Evolutionary conservation across 2,329 filamentous ascomycete species (phyloP).

Genomic region (Phialophora verrucosa): DNA sequence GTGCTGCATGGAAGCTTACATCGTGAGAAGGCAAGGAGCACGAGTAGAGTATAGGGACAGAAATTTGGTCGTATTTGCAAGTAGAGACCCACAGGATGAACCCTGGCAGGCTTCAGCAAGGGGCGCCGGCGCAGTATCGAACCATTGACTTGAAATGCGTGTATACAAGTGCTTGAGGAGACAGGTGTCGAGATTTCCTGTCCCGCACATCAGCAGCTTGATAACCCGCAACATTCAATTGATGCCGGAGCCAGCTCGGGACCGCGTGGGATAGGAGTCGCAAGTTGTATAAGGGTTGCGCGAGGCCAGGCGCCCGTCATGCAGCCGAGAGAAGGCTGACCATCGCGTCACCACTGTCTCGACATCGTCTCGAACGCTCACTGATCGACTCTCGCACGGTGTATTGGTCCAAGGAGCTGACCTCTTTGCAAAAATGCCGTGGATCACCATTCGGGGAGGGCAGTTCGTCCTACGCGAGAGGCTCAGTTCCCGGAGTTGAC

Average conservation of each 20-base stretch:
- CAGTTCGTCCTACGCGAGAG: slow-evolving; percentile 1
- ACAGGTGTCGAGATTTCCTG: not conserved
- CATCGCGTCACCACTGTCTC: not conserved
- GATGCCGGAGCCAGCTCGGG: not conserved
- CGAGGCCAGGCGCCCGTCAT: not conserved
- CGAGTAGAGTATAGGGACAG: not conserved
- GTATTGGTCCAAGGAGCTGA: not conserved
- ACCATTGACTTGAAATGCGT: not conserved
- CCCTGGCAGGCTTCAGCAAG: not conserved
- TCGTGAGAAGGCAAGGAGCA: not conserved
- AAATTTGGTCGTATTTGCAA: not conserved
- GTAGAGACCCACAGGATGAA: not conserved
- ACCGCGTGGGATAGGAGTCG: not conserved
- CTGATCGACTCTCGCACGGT: not conserved
- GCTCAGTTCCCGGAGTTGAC: not conserved
- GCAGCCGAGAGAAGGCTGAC: not conserved
- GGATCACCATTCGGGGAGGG: not conserved
- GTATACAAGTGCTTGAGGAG: not conserved
- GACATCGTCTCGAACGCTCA: not conserved
- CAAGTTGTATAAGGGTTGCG: not conserved
- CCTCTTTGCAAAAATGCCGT: not conserved
- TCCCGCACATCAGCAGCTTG: not conserved
- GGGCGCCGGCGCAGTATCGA: not conserved
- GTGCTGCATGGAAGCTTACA: not conserved
- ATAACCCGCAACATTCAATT: not conserved